Evolutionary conservation across 805 yeast species (phyloP).

Genomic region (Saturnispora mendoncae): DNA sequence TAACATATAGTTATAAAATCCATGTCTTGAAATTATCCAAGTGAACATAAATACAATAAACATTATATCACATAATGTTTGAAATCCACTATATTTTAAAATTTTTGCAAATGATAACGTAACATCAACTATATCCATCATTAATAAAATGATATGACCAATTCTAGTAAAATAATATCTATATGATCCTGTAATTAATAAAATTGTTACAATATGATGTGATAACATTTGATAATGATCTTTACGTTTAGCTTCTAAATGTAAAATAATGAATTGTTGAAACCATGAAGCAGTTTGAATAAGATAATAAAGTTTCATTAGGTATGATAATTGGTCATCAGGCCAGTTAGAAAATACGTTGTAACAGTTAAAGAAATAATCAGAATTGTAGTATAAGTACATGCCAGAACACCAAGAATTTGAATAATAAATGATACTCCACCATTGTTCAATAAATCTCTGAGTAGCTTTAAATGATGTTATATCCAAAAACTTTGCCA

Average conservation of each 20-base stretch:
- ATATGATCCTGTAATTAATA: slow-evolving; percentile 63
- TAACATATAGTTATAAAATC: slow-evolving; percentile 57
- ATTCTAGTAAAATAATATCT: slow-evolving; percentile 60
- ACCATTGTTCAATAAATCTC: slow-evolving; percentile 82
- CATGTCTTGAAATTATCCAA: slow-evolving; percentile 72
- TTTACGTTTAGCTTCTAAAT: slow-evolving; percentile 71
- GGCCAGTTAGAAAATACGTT: slow-evolving; percentile 68
- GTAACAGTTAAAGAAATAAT: slow-evolving; percentile 51
- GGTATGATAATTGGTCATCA: slow-evolving; percentile 43
- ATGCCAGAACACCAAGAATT: slow-evolving; percentile 49
- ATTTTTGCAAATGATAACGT: slow-evolving; percentile 65
- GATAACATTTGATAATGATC: slow-evolving; percentile 81
- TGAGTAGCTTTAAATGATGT: slow-evolving; percentile 41
- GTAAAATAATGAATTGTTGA: slow-evolving; percentile 67
- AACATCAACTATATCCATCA: slow-evolving; percentile 82
- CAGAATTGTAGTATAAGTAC: slow-evolving; percentile 45
- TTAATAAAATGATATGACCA: slow-evolving; percentile 67
- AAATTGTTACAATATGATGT: slow-evolving; percentile 77
- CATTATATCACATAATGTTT: slow-evolving; percentile 53
- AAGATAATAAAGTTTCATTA: slow-evolving; percentile 62
- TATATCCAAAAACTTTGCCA: slow-evolving; percentile 42
- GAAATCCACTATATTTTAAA: slow-evolving; percentile 61
- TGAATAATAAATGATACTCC: slow-evolving; percentile 58
- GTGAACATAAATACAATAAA: slow-evolving; percentile 56
- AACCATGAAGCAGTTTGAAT: slow-evolving; percentile 70